These are phyloP conservation scores for Globisporangium lucens DNA, from an alignment of 352 stramenopile genomes.

Conservation along the genomic window DNA sequence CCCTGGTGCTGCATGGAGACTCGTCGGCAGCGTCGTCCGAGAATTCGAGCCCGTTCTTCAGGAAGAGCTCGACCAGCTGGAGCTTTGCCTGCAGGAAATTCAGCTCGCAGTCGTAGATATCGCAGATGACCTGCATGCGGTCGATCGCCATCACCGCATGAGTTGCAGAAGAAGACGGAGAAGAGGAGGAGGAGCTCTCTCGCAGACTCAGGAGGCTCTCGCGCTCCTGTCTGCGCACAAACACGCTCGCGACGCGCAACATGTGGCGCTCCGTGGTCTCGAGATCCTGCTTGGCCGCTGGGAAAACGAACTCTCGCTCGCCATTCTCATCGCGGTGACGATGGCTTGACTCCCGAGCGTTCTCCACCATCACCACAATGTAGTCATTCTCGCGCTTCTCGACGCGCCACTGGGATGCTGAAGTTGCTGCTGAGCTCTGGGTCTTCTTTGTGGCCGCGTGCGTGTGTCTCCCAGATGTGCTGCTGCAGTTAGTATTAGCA, in stretches of 20 bases:
- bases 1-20: too few relatives aligned
- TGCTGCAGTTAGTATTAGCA: not conserved
- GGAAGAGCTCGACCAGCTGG: slow-evolving; percentile 28
- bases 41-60: slow-evolving; percentile 24
- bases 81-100: slow-evolving; percentile 41
- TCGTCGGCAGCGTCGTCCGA: not conserved
- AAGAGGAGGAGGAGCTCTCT: not conserved
- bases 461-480: not conserved
- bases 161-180: not conserved
- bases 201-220: slow-evolving; percentile 22
- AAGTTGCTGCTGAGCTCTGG: not conserved
- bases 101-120: slow-evolving; percentile 54
- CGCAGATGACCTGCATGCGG: slow-evolving; percentile 47
- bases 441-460: not conserved
- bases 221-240: slow-evolving; percentile 46
- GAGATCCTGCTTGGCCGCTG: slow-evolving; percentile 34
- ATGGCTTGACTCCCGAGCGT: not conserved
- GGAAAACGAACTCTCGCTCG: slow-evolving; percentile 38
- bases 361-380: slow-evolving; percentile 26
- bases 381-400: slow-evolving; percentile 21
- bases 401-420: not conserved
- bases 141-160: slow-evolving; percentile 33
- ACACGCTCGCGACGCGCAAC: slow-evolving; percentile 39
- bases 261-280: slow-evolving; percentile 43
- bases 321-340: not conserved